Evolutionary conservation across 2,329 filamentous ascomycete species (phyloP).

Genomic region (Fusarium metavorans): DNA sequence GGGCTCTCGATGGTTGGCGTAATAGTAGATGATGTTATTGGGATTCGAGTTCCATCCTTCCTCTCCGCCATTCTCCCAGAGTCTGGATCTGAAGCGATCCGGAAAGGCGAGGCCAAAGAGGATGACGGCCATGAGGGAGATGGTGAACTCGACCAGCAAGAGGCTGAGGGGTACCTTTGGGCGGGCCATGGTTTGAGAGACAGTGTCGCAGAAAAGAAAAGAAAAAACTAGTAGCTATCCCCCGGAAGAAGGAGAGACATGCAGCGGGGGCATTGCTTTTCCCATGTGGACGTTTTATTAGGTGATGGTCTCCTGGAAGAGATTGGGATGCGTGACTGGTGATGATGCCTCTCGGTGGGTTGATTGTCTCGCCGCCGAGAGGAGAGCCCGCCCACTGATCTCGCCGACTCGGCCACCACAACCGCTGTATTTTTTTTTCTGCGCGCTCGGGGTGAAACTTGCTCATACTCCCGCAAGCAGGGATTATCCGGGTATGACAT

Average conservation of each 20-base stretch:
- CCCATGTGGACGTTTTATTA: conserved; percentile 4
- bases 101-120: conserved; percentile 44
- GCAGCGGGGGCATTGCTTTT: neutral
- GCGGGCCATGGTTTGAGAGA: conserved; percentile 21
- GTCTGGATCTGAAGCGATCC: conserved; percentile 35
- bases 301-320: neutral
- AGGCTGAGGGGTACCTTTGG: conserved; percentile 22
- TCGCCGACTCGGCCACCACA: conserved; percentile 1
- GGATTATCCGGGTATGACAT: neutral
- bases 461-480: conserved; percentile 49
- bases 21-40: conserved; percentile 45
- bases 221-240: neutral
- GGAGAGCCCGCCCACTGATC: neutral
- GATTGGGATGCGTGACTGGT: neutral
- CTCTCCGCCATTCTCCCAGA: conserved; percentile 46
- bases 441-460: conserved; percentile 42
- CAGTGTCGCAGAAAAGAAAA: neutral
- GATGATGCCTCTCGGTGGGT: conserved; percentile 4
- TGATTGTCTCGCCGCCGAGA: neutral
- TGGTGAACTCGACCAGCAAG: conserved; percentile 32
- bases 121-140: conserved; percentile 15
- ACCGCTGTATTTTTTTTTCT: neutral
- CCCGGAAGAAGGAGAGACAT: neutral
- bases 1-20: conserved; percentile 46
- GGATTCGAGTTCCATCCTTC: conserved; percentile 49